Evolutionary conservation across 176 grass and related monocot species (phyloP).

Genomic region (Musa beccarii): DNA sequence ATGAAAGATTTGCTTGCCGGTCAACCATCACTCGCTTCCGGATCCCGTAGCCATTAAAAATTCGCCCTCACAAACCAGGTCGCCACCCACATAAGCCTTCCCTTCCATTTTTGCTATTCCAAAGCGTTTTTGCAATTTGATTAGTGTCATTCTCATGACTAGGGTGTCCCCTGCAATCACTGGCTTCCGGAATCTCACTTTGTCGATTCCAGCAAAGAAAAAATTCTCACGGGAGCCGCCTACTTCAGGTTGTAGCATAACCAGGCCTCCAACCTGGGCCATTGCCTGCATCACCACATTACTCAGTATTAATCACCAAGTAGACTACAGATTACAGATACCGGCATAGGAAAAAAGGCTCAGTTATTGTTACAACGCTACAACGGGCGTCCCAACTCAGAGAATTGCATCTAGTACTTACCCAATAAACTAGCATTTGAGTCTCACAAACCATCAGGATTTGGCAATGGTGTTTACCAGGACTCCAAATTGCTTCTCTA

Average conservation of each 20-base stretch:
- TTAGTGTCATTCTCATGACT: slow-evolving; percentile 94
- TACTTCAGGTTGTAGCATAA: slow-evolving; percentile 89
- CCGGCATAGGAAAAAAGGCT: not conserved
- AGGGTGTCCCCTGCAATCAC: slow-evolving; percentile 90
- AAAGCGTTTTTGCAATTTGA: slow-evolving; percentile 79
- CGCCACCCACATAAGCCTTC: slow-evolving; percentile 86
- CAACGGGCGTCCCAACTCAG: too few species aligned
- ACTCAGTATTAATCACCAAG: not conserved
- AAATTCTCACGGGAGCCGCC: slow-evolving; percentile 91
- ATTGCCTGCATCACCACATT: slow-evolving; percentile 51
- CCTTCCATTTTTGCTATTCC: slow-evolving; percentile 96
- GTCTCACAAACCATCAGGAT: not conserved
- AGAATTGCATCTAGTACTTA: too few species aligned
- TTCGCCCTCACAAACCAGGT: slow-evolving; percentile 84
- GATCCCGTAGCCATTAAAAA: slow-evolving; percentile 64
- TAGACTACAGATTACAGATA: not conserved
- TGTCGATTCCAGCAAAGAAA: slow-evolving; percentile 83
- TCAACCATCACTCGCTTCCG: not conserved
- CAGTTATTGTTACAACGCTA: not conserved
- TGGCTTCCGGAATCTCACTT: slow-evolving; percentile 85
- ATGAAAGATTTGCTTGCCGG: not conserved
- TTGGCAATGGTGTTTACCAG: not conserved
- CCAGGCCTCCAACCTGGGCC: slow-evolving; percentile 86
- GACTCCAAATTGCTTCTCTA: not conserved
- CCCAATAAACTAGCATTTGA: not conserved